phyloP scores from a whole-genome alignment of 1,284 basidiomycete genomes.

The Ganoderma multipileum region DNA sequence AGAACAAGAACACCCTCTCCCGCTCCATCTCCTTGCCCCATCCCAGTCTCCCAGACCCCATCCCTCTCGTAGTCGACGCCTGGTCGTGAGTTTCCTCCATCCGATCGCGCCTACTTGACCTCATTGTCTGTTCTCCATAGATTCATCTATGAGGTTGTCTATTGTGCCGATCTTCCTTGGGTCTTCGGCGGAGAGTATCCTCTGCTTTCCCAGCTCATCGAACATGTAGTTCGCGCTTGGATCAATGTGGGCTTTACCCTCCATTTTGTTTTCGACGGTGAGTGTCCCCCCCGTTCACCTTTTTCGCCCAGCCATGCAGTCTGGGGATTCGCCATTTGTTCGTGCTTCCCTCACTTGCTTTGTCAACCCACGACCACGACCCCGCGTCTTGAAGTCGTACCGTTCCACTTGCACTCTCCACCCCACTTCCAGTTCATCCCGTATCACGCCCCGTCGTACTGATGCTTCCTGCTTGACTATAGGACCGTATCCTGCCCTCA shows the following conservation, averaged over 20 bases:
- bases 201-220: slow-evolving; percentile 60
- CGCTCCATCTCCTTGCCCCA: slow-evolving; percentile 50
- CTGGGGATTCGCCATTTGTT: background rate
- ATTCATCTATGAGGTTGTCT: slow-evolving; percentile 79
- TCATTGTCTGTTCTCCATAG: slow-evolving; percentile 46
- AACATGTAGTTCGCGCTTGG: slow-evolving; percentile 71
- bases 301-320: background rate
- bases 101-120: background rate
- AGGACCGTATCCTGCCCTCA: slow-evolving; percentile 79
- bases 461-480: background rate
- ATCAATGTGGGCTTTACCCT: slow-evolving; percentile 74
- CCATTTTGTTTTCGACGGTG: slow-evolving; percentile 93
- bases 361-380: background rate
- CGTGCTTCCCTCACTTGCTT: background rate
- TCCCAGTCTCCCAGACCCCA: slow-evolving; percentile 4
- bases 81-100: slow-evolving; percentile 77
- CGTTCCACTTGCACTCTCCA: no score
- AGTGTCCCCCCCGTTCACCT: background rate
- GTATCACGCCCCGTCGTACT: background rate
- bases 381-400: background rate
- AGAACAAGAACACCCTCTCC: slow-evolving; percentile 70
- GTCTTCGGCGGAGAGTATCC: slow-evolving; percentile 87
- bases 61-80: slow-evolving; percentile 77
- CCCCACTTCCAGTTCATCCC: background rate
- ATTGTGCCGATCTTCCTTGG: slow-evolving; percentile 75